Conservation (phyloP, 2,329 filamentous ascomycete genomes). For the Penicillium decumbens region DNA sequence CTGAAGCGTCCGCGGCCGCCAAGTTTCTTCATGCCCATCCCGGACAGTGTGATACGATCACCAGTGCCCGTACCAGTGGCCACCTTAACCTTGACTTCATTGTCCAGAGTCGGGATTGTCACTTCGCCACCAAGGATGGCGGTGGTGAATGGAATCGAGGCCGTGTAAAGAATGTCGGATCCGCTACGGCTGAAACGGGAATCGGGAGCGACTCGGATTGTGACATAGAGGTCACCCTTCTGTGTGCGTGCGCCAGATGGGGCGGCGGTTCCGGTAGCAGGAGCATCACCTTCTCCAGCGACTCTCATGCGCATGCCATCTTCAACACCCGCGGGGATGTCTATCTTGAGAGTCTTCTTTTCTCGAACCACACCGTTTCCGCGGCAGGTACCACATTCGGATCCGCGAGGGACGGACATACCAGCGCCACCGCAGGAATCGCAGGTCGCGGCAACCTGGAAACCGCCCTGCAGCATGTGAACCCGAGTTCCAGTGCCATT, state of each 20-base stretch:
- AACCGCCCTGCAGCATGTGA: constrained; percentile 85
- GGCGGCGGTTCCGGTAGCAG: constrained; percentile 66
- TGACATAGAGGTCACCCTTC: constrained; percentile 84
- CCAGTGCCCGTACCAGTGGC: constrained; percentile 87
- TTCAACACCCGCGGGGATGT: constrained; percentile 92
- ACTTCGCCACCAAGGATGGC: constrained; percentile 89
- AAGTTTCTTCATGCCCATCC: constrained; percentile 92
- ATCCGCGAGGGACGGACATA: constrained; percentile 68
- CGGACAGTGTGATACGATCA: constrained; percentile 80
- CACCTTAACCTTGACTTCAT: constrained; percentile 84
- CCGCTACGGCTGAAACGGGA: constrained; percentile 82
- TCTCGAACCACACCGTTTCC: constrained; percentile 83
- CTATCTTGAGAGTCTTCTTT: constrained; percentile 74
- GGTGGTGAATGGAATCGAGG: constrained; percentile 85
- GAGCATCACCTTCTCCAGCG: constrained; percentile 79
- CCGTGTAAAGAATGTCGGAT: constrained; percentile 88
- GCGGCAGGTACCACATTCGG: constrained; percentile 72
- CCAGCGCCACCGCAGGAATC: constrained; percentile 75
- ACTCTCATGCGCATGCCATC: constrained; percentile 91
- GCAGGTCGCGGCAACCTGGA: constrained; percentile 94
- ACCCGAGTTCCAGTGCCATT: constrained; percentile 81
- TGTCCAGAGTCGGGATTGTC: constrained; percentile 81
- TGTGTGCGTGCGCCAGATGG: constrained; percentile 61
- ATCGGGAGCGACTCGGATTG: constrained; percentile 83
- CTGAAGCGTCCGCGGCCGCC: constrained; percentile 53